Evolutionary conservation across 2,329 filamentous ascomycete species (phyloP).

Genomic region (Penicillium sclerotiorum): DNA sequence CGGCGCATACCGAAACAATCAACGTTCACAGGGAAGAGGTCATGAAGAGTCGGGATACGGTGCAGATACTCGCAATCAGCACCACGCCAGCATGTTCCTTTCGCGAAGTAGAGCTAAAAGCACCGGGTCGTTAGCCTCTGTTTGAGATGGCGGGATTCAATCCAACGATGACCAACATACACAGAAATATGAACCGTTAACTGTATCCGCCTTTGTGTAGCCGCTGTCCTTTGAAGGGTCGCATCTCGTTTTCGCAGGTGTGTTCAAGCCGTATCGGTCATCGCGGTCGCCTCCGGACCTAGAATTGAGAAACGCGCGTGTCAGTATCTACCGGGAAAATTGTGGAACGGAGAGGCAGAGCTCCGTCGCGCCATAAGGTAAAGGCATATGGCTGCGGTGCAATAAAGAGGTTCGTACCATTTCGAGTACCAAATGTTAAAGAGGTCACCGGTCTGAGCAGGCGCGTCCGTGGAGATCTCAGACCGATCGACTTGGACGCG

Average conservation of each 20-base stretch:
- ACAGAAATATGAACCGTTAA: slow-evolving; percentile 86
- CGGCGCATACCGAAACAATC: slow-evolving; percentile 82
- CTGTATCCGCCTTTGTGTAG: slow-evolving; percentile 75
- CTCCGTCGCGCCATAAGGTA: not conserved
- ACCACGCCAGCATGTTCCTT: slow-evolving; percentile 65
- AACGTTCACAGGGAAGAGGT: slow-evolving; percentile 89
- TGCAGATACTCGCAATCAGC: slow-evolving; percentile 95
- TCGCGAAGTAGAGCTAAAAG: slow-evolving; percentile 17
- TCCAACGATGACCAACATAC: slow-evolving; percentile 56
- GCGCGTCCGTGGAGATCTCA: slow-evolving; percentile 78
- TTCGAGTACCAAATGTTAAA: slow-evolving; percentile 99
- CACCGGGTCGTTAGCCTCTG: not conserved
- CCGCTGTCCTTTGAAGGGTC: slow-evolving; percentile 79
- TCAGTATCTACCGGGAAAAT: not conserved
- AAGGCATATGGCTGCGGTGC: too few relatives aligned
- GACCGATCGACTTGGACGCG: slow-evolving; percentile 87
- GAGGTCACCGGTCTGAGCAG: slow-evolving; percentile 88
- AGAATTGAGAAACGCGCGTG: not conserved
- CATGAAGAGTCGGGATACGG: slow-evolving; percentile 79
- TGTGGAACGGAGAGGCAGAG: not conserved
- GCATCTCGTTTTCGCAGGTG: slow-evolving; percentile 80
- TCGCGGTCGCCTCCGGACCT: slow-evolving; percentile 91
- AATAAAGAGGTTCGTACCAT: slow-evolving; percentile 53
- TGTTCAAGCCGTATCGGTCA: slow-evolving; percentile 84
- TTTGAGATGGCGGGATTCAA: not conserved